Conservation (phyloP, 2,329 filamentous ascomycete genomes). For the Alternaria sp. region DNA sequence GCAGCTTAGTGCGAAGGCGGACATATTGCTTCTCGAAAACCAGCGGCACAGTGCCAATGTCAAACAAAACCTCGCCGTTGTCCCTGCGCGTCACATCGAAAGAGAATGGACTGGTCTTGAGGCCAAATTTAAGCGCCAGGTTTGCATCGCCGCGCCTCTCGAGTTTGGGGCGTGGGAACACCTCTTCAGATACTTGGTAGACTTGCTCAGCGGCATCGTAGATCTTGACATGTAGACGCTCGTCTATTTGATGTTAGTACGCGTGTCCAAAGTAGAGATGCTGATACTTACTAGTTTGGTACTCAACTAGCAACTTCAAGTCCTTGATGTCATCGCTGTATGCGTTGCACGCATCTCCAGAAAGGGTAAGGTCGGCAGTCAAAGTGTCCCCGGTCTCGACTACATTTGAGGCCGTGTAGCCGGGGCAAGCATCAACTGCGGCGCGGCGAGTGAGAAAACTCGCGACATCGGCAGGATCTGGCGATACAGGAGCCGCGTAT, state of each 20-base stretch:
- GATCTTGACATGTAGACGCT: slow-evolving; percentile 76
- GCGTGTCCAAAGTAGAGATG: background rate
- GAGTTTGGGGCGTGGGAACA: slow-evolving; percentile 66
- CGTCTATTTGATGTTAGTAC: slow-evolving; percentile 52
- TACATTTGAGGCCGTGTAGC: slow-evolving; percentile 70
- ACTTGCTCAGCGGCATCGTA: slow-evolving; percentile 72
- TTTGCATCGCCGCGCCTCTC: slow-evolving; percentile 38
- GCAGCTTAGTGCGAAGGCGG: slow-evolving; percentile 72
- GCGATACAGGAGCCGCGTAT: slow-evolving; percentile 22
- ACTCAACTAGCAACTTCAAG: slow-evolving; percentile 65
- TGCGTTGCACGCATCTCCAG: slow-evolving; percentile 67
- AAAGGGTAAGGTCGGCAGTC: slow-evolving; percentile 72
- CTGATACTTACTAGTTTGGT: slow-evolving; percentile 61
- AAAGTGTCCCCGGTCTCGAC: slow-evolving; percentile 59
- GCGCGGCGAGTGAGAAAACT: slow-evolving; percentile 10
- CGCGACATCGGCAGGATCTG: slow-evolving; percentile 1
- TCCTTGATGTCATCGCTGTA: slow-evolving; percentile 65
- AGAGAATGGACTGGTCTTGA: slow-evolving; percentile 66
- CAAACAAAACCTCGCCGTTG: slow-evolving; percentile 68
- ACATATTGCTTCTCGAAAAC: slow-evolving; percentile 83
- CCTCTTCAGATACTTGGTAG: slow-evolving; percentile 75
- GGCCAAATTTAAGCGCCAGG: slow-evolving; percentile 61
- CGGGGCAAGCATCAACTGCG: slow-evolving; percentile 65
- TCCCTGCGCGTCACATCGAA: slow-evolving; percentile 68
- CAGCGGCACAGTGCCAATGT: slow-evolving; percentile 69